Evolutionary conservation across 1,284 basidiomycete species (phyloP).

Genomic region (Amylostereum areolatum): DNA sequence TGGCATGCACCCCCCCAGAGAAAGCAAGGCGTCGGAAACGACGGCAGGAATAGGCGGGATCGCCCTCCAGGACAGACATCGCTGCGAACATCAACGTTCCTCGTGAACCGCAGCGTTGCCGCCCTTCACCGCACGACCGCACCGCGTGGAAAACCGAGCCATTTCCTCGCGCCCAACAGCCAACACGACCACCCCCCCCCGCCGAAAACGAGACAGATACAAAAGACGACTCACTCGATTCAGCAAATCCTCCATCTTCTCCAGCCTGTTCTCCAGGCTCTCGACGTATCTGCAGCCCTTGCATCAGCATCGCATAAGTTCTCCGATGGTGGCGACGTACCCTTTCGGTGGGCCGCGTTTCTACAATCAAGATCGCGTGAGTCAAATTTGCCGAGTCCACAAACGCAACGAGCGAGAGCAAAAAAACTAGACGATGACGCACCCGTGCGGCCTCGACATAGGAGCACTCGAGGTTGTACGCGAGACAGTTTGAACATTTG

Average conservation of each 20-base stretch:
- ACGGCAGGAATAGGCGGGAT: too few relatives aligned
- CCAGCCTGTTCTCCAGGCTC: constrained; percentile 62
- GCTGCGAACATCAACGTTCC: too few relatives aligned
- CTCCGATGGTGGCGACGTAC: constrained; percentile 31
- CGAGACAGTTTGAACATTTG: constrained; percentile 73
- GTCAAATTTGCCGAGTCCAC: not conserved
- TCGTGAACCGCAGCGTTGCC: too few relatives aligned
- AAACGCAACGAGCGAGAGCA: not conserved
- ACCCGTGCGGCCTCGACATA: constrained; percentile 74
- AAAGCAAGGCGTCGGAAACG: too few relatives aligned
- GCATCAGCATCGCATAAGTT: not conserved
- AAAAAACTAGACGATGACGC: constrained; percentile 15
- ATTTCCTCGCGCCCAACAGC: too few relatives aligned
- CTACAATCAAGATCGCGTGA: constrained; percentile 25
- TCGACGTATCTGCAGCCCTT: constrained; percentile 54
- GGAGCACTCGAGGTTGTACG: constrained; percentile 70
- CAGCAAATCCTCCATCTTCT: constrained; percentile 67
- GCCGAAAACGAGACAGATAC: constrained; percentile 6
- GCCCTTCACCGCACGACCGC: too few relatives aligned
- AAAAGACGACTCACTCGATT: constrained; percentile 36
- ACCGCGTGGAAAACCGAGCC: too few relatives aligned
- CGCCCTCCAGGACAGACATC: too few relatives aligned
- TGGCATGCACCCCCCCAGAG: too few relatives aligned
- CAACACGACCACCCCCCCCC: too few relatives aligned
- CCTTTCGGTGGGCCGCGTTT: constrained; percentile 84